These are phyloP conservation scores for Vitis hybrid DNA, from an alignment of 177 flowering plant genomes.

Conservation along the genomic window DNA sequence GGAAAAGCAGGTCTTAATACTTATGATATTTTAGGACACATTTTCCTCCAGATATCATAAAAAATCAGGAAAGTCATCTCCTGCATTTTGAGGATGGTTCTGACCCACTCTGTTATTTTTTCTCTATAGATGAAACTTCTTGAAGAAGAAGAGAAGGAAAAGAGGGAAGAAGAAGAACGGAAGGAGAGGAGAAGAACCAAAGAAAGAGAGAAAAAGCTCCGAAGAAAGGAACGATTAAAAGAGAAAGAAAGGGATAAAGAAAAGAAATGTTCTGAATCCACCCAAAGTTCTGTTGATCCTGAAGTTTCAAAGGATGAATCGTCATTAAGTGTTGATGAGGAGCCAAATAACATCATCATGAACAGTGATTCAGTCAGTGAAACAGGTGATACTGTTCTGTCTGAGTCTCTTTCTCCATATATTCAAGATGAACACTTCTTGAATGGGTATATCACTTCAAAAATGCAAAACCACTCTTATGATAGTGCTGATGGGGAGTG, in stretches of 20 bases:
- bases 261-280: conserved; percentile 33
- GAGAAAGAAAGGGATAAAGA: conserved; percentile 73
- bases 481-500: conserved; percentile 43
- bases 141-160: conserved; percentile 98
- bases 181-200: conserved; percentile 81
- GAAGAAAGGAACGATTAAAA: conserved; percentile 88
- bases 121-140: conserved; percentile 81
- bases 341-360: conserved; percentile 25
- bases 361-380: conserved; percentile 49
- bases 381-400: conserved; percentile 35
- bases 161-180: conserved; percentile 88
- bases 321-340: conserved; percentile 43
- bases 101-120: conserved; percentile 6
- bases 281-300: conserved; percentile 27
- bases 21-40: conserved; percentile 7
- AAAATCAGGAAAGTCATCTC: background rate
- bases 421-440: conserved; percentile 41
- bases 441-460: conserved; percentile 29
- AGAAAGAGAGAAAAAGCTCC: conserved; percentile 90
- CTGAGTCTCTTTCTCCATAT: conserved; percentile 39
- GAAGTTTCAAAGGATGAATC: conserved; percentile 42
- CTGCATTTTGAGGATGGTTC: background rate
- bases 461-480: conserved; percentile 29
- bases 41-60: background rate
- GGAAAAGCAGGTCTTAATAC: conserved; percentile 79